Evolutionary conservation across 2,329 filamentous ascomycete species (phyloP), one percentile per base, ranked within the genome.

Genomic region (Penicillium sp.): DNA sequence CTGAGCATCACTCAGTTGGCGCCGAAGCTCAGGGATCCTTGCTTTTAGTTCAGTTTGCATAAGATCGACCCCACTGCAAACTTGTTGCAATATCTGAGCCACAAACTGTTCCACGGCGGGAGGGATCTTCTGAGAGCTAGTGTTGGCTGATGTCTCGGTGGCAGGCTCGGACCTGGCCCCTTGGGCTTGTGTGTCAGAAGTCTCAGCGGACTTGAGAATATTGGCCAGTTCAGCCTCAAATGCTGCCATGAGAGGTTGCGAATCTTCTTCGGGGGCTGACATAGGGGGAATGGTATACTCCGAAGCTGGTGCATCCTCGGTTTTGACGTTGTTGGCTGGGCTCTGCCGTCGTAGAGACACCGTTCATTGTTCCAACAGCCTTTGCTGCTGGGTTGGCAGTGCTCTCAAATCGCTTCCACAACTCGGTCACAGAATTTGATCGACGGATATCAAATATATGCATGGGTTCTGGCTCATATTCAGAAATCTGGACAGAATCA

Each of bases 391-490:
- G 23, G 50, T 14, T 13, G 24, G 16, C 37, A 13, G 51, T 50
- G 24, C 39, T 45, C 42, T 66, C 63, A 46, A 62, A 67, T 26
- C 52, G 54, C 45, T 62, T 67, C 70, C 70, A 73, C 26, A 69
- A 47, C 37, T 70, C 62, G 5, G 63, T 62, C 10, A 70, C 61
- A 7, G 68, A 68, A 34, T 65, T 66, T 29, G 69, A 65, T 41
- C 68, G 66, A 46, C 62, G 63, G 45, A 75, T 72, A 52, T 74
- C 72, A 55, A 75, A 75, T 37, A 73, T 59, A 56, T 75, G 73
- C 60, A 74, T 69, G 16, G 65, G 59, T 22, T 47, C 54, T 10
- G 54, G 47, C 23, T 61, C 52, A 31, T 50, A 22, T 36, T 45
- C 40, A 9, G 54, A 38, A 31, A 49, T 35, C 14, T 49, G 39